Evolutionary conservation across 2,329 filamentous ascomycete genomes (phyloP).

Genomic region (Epicoccum nigrum): DNA sequence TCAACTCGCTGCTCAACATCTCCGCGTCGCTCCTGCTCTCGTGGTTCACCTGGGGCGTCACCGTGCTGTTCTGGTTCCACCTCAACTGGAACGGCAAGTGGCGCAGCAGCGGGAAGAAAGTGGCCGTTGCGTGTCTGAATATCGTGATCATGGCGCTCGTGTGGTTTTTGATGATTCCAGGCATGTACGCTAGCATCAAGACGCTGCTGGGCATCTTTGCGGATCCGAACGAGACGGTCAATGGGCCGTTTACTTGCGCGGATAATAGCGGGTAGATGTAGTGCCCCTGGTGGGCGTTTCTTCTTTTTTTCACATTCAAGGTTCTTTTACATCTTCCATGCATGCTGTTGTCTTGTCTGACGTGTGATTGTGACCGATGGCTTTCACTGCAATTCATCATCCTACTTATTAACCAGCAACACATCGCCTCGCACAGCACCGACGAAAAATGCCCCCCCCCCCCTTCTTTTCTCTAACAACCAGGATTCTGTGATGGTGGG

Average conservation of each 20-base stretch:
- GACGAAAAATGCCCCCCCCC: too few species aligned
- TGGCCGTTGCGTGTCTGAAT: conserved; percentile 28
- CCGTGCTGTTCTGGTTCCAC: conserved; percentile 39
- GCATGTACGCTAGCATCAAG: conserved; percentile 35
- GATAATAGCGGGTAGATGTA: conserved; percentile 27
- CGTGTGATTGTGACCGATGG: too few species aligned
- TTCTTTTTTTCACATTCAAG: too few species aligned
- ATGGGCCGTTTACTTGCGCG: conserved; percentile 38
- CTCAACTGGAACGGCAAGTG: conserved; percentile 37
- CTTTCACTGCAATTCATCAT: too few species aligned
- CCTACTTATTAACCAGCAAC: too few species aligned
- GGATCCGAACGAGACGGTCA: conserved; percentile 31
- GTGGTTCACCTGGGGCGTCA: conserved; percentile 39
- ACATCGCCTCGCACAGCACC: too few species aligned
- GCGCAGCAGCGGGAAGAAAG: conserved; percentile 27
- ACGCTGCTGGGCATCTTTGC: conserved; percentile 30
- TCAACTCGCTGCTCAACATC: conserved; percentile 36
- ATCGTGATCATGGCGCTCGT: conserved; percentile 30
- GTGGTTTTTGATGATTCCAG: conserved; percentile 33
- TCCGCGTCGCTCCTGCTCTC: conserved; percentile 31
- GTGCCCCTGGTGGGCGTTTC: background rate
- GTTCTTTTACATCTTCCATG: too few species aligned
- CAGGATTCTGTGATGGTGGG: too few species aligned
- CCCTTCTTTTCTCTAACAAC: too few species aligned
- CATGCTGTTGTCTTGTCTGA: too few species aligned